Conservation (phyloP, 176 grass and related monocot genomes). For the sorghum (Sorghum bicolor) region DNA sequence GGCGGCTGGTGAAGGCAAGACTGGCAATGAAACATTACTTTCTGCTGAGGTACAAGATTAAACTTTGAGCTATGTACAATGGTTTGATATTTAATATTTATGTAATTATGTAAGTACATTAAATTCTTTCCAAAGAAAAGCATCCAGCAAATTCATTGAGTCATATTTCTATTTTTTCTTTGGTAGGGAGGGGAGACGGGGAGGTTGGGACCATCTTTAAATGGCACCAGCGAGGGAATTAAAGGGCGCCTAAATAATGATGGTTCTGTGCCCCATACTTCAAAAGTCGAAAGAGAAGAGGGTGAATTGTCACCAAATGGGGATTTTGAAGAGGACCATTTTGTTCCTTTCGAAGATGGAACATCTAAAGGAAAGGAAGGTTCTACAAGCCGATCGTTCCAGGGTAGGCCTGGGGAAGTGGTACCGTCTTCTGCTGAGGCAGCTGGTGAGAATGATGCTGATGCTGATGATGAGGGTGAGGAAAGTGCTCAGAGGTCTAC, state of each 20-base stretch:
- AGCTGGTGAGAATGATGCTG: constrained; percentile 77
- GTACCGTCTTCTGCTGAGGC: constrained; percentile 51
- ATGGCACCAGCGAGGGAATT: constrained; percentile 45
- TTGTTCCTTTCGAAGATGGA: constrained; percentile 68
- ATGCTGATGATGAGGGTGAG: constrained; percentile 87
- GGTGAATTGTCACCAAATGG: constrained; percentile 95
- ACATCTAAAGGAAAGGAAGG: constrained; percentile 54
- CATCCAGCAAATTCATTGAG: not conserved
- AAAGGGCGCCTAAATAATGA: constrained; percentile 51
- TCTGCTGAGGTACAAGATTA: constrained; percentile 56
- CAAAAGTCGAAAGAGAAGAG: constrained; percentile 96
- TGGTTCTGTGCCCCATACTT: constrained; percentile 36
- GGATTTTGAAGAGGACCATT: constrained; percentile 93
- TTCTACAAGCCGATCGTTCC: constrained; percentile 50
- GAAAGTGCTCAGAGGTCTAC: constrained; percentile 91
- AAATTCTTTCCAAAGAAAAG: not conserved
- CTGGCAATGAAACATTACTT: constrained; percentile 46
- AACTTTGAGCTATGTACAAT: not conserved
- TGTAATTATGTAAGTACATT: not conserved
- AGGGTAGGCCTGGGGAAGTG: constrained; percentile 48
- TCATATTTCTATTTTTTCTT: constrained; percentile 12
- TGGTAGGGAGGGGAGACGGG: constrained; percentile 36
- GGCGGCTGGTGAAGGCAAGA: constrained; percentile 35
- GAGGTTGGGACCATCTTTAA: constrained; percentile 39
- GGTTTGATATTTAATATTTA: constrained; percentile 33